These are phyloP conservation scores for Apostasia ramifera DNA, from an alignment of 106 monocot species.

Conservation along the genomic window DNA sequence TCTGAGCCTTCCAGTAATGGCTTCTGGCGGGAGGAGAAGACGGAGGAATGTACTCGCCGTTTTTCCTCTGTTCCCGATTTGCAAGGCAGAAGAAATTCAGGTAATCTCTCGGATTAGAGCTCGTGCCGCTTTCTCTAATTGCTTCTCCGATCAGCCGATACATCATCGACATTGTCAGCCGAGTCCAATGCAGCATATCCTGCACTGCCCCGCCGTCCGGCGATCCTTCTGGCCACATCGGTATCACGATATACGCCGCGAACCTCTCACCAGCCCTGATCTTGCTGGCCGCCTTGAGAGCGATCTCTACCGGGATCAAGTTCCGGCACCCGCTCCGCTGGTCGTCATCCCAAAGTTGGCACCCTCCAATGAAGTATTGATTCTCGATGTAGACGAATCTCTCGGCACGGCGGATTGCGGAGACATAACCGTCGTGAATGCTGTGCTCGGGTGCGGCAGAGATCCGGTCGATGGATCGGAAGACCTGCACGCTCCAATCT, in stretches of 20 bases:
- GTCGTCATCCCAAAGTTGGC: conserved; percentile 31
- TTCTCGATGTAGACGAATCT: conserved; percentile 57
- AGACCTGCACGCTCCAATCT: conserved; percentile 32
- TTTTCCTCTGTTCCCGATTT: conserved; percentile 32
- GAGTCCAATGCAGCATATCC: conserved; percentile 51
- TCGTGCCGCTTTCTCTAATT: conserved; percentile 11
- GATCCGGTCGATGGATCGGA: conserved; percentile 43
- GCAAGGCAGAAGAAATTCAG: conserved; percentile 61
- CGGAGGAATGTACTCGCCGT: conserved; percentile 25
- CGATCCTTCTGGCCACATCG: conserved; percentile 66
- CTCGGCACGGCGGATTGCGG: conserved; percentile 36
- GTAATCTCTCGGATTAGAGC: conserved; percentile 38
- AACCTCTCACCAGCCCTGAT: conserved; percentile 34
- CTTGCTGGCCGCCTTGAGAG: conserved; percentile 49
- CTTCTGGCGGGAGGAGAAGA: conserved; percentile 9
- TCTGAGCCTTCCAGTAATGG: conserved; percentile 33
- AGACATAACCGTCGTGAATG: conserved; percentile 45
- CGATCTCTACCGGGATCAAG: conserved; percentile 44
- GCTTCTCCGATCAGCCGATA: conserved; percentile 33
- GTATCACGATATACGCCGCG: conserved; percentile 41
- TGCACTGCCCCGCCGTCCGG: conserved; percentile 53
- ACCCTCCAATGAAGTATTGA: conserved; percentile 66
- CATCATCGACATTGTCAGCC: conserved; percentile 59
- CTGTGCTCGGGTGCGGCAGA: conserved; percentile 25
- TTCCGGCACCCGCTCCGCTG: conserved; percentile 27